A percentile compares a stretch with the other conserved stretches of the same genome.
Evolutionary conservation across 345 rosid species (phyloP).

Genomic region (Gossypioides kirkii): DNA sequence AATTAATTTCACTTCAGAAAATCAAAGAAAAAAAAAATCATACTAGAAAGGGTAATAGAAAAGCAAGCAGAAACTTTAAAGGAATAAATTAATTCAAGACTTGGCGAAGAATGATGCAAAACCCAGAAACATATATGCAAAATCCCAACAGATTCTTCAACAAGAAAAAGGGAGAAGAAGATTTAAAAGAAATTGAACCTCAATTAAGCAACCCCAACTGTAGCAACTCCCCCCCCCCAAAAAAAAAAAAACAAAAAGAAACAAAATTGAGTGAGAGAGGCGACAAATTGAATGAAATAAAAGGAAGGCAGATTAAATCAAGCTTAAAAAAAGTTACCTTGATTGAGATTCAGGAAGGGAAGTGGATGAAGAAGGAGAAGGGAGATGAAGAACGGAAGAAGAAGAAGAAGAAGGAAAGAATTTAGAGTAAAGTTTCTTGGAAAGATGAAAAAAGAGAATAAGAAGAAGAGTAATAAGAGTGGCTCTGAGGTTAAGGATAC

Average conservation of each 20-base stretch:
- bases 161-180: background rate
- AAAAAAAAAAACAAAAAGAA: too few species aligned
- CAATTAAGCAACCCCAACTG: background rate
- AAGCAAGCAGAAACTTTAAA: background rate
- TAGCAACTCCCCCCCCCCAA: background rate
- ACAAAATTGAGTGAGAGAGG: background rate
- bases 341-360: background rate
- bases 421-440: slow-evolving; percentile 2
- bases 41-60: background rate
- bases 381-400: background rate
- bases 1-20: background rate
- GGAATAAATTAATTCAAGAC: background rate
- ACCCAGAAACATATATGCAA: background rate
- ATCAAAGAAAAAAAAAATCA: background rate
- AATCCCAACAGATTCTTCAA: background rate
- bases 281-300: background rate
- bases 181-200: background rate
- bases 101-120: background rate
- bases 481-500: slow-evolving; percentile 8
- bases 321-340: background rate
- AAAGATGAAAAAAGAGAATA: slow-evolving; percentile 1
- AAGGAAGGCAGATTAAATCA: background rate
- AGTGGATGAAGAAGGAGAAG: background rate
- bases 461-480: slow-evolving; percentile 7
- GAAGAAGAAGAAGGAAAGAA: background rate